Evolutionary conservation across 495 filamentous ascomycete species (phyloP).

Genomic region (Cladorrhinum samala): DNA sequence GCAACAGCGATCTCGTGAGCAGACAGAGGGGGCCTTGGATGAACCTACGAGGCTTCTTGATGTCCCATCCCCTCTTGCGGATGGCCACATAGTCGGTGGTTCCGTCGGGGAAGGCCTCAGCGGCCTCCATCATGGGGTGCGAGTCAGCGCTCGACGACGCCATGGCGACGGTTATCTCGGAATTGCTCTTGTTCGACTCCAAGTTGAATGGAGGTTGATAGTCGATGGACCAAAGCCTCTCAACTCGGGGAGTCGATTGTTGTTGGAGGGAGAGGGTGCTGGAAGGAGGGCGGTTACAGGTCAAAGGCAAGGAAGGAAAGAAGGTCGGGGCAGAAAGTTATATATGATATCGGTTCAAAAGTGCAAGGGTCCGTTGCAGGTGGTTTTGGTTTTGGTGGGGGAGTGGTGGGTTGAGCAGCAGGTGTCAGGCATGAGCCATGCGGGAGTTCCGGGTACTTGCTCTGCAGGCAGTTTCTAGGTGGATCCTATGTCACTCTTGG

Average conservation of each 20-base stretch:
- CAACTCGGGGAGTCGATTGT: conserved; percentile 2
- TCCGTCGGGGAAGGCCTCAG: conserved; percentile 41
- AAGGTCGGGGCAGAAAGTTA: conserved; percentile 17
- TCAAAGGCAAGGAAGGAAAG: conserved; percentile 5
- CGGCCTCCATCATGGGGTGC: conserved; percentile 10
- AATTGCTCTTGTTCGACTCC: conserved; percentile 8
- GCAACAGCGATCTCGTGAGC: neutral
- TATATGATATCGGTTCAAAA: conserved; percentile 12
- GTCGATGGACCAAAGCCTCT: conserved; percentile 5
- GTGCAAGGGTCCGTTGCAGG: conserved; percentile 6
- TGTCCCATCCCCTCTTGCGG: conserved; percentile 39
- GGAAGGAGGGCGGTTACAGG: conserved; percentile 5
- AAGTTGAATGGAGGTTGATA: neutral
- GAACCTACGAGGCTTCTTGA: conserved; percentile 37
- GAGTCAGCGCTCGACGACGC: conserved; percentile 38
- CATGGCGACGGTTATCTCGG: conserved; percentile 27
- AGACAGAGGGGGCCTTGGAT: neutral
- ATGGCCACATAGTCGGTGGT: conserved; percentile 45
- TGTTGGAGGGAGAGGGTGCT: conserved; percentile 1
- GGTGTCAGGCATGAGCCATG: conserved; percentile 9
- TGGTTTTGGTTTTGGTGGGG: conserved; percentile 18
- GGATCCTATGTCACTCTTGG: neutral
- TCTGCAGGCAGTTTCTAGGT: neutral
- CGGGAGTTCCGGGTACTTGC: neutral
- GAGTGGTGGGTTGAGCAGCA: conserved; percentile 10